Percentiles rank a stretch among this genome's conserved stretches.
These are phyloP conservation scores for Exutisphaerella laricina DNA, from an alignment of 2,329 filamentous ascomycete genomes.

Conservation along the genomic window DNA sequence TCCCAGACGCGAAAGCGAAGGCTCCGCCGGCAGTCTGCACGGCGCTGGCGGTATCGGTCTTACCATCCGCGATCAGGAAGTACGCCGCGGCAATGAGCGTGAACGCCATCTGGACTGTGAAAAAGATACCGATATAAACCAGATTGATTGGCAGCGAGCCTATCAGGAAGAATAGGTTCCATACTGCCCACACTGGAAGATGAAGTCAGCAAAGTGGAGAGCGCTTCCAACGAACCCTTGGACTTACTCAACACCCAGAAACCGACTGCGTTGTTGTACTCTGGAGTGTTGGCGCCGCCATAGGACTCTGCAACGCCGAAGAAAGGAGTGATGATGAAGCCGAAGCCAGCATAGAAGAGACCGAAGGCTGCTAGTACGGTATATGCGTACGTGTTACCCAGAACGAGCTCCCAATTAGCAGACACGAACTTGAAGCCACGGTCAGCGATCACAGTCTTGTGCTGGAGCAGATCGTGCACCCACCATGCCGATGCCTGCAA, in stretches of 20 bases:
- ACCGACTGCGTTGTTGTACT: slow-evolving; percentile 47
- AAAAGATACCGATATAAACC: slow-evolving; percentile 46
- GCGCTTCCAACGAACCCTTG: no score
- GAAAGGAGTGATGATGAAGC: slow-evolving; percentile 43
- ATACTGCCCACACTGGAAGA: slow-evolving; percentile 44
- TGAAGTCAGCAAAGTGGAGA: no score
- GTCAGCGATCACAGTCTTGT: slow-evolving; percentile 1
- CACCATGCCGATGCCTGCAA: slow-evolving; percentile 48
- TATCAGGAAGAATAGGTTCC: slow-evolving; percentile 44
- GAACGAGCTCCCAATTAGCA: slow-evolving; percentile 52
- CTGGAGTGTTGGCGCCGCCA: slow-evolving; percentile 35
- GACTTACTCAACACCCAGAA: slow-evolving; percentile 45
- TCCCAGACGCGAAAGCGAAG: slow-evolving; percentile 44
- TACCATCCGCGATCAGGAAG: slow-evolving; percentile 43
- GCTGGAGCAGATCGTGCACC: not conserved
- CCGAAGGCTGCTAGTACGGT: slow-evolving; percentile 53
- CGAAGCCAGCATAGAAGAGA: slow-evolving; percentile 49
- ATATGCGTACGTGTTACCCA: slow-evolving; percentile 49
- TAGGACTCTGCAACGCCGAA: slow-evolving; percentile 45
- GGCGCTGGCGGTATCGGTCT: slow-evolving; percentile 30
- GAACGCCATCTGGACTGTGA: slow-evolving; percentile 44
- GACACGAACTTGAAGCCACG: slow-evolving; percentile 35
- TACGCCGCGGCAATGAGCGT: slow-evolving; percentile 42
- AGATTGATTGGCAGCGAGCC: slow-evolving; percentile 44
- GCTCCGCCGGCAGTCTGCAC: slow-evolving; percentile 44